A percentile compares a stretch with the other conserved stretches of the same genome.
phyloP scores from a whole-genome alignment of 192 early-diverging fungal genomes.

The Linnemannia elongata region DNA sequence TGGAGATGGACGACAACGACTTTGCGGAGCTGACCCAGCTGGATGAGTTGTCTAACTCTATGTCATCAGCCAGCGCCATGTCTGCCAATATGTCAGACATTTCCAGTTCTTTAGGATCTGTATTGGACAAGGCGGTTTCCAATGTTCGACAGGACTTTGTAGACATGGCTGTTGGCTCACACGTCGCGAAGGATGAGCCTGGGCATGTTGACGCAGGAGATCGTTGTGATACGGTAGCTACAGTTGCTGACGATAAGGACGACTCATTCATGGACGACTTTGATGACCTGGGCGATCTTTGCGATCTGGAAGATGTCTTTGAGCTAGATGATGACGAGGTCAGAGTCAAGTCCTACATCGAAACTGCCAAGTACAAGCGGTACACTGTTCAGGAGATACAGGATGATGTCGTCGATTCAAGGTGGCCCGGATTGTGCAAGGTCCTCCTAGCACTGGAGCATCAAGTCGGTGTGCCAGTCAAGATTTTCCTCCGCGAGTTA shows the following conservation, averaged over 20 bases:
- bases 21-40: slow-evolving; percentile 43
- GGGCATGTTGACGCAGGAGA: neutral
- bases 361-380: slow-evolving; percentile 34
- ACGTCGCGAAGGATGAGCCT: neutral
- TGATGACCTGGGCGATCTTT: slow-evolving; percentile 34
- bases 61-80: neutral
- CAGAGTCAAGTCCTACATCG: neutral
- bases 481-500: slow-evolving; percentile 28
- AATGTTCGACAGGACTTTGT: neutral
- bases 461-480: neutral
- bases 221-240: neutral
- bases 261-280: slow-evolving; percentile 26
- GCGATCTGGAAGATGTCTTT: slow-evolving; percentile 24
- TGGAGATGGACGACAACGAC: slow-evolving; percentile 38
- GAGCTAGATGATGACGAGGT: slow-evolving; percentile 23
- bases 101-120: neutral
- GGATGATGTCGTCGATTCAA: slow-evolving; percentile 3
- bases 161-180: neutral
- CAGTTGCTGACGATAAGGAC: neutral
- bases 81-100: neutral
- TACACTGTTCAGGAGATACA: slow-evolving; percentile 13
- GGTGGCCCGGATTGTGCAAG: slow-evolving; percentile 33
- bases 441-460: slow-evolving; percentile 14
- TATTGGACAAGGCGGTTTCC: neutral
- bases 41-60: slow-evolving; percentile 12